Base-by-base conservation (phyloP, 2,329 filamentous ascomycete species). In the Byssoonygena ceratinophila region DNA sequence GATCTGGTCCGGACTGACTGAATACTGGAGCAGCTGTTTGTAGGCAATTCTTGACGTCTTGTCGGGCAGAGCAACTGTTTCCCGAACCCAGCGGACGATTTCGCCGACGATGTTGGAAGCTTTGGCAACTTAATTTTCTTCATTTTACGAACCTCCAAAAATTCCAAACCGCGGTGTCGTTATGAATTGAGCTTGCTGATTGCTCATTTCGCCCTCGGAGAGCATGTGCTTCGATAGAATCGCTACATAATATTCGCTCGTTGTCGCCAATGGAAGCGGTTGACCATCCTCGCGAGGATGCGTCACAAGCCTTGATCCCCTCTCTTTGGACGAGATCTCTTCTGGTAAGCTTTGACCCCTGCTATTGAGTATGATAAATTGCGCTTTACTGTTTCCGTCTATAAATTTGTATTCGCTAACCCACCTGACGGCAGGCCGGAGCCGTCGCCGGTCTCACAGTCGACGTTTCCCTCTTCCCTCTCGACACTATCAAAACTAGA, bases 401-500 rank as follows among this genome's bases (percentile, higher is more conserved):
- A 5, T 20, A 18, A 37, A 16, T 14, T 6, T 48, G 20, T 46
- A 36, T 22, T 9, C 9, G 23, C 51, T 51, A 16, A 20, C 37
- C 4, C 11, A 2, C 27, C 11, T 51, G 18, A 18, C 29, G 46
- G 22, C 62, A 84, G 76, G 88, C 92, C 60, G 92, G 92, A 68
- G 92, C 83, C 64, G 75, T 96, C 59, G 92, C 92, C 60, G 92
- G 92, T 66, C 92, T 92, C 45, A 94, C 90, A 12, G 92, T 97
- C 70, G 92, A 98, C 79, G 83, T 95, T 64, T 89, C 89, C 52
- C 87, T 98, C 66, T 98, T 87, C 75, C 92, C 92, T 0, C 88
- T 98, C 76, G 94, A 98, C 78, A 98, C 92, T 0, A 83, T 98
- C 66, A 98, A 98, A 74, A 98, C 94, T 40, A 89, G 92, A 14